Percentiles rank a stretch among this genome's conserved stretches.
Evolutionary conservation across 2,329 filamentous ascomycete genomes (phyloP).

Genomic region (Lachnellula arida): DNA sequence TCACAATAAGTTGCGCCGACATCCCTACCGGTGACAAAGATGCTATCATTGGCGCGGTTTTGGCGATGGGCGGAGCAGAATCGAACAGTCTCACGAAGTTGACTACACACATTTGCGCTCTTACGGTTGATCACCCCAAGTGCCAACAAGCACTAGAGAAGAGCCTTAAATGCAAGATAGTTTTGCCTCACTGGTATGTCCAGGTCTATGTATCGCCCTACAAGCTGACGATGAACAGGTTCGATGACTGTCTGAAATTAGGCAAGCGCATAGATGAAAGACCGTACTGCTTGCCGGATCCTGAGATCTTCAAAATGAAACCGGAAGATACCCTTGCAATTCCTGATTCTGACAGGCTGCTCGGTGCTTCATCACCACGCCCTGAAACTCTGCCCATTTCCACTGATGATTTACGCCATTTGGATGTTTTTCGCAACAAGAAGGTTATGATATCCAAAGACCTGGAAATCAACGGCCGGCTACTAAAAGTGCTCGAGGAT

Average conservation of each 20-base stretch:
- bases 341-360: conserved; percentile 55
- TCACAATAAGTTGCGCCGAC: conserved; percentile 77
- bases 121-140: conserved; percentile 70
- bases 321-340: conserved; percentile 53
- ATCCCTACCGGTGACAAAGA: conserved; percentile 85
- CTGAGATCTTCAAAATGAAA: conserved; percentile 67
- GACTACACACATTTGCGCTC: conserved; percentile 85
- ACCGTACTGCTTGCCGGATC: conserved; percentile 81
- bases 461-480: conserved; percentile 62
- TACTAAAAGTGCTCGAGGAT: conserved; percentile 62
- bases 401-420: conserved; percentile 45
- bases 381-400: conserved; percentile 38
- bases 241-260: conserved; percentile 92
- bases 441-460: conserved; percentile 74
- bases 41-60: conserved; percentile 81
- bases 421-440: conserved; percentile 72
- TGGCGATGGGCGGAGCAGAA: conserved; percentile 85
- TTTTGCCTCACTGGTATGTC: conserved; percentile 82
- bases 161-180: conserved; percentile 69
- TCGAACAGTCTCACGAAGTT: conserved; percentile 64
- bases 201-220: not conserved
- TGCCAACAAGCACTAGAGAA: conserved; percentile 59
- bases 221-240: conserved; percentile 52
- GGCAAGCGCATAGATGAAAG: conserved; percentile 85
- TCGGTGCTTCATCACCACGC: conserved; percentile 58